Conservation (phyloP, 78 protist species). For the Cavenderia fasciculata region DNA sequence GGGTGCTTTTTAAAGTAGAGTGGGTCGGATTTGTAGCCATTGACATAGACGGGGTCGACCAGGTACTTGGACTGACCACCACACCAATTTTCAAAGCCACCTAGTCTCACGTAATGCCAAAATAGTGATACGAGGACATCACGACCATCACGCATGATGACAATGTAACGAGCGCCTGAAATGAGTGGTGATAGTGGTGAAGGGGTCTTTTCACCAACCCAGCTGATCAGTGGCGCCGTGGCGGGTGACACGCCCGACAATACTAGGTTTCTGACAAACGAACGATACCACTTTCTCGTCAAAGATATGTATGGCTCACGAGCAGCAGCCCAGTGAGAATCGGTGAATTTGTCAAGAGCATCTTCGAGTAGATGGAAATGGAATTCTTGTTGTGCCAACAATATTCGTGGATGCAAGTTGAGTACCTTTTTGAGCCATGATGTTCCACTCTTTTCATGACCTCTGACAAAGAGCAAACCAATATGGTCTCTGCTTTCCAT, state of each 20-base stretch:
- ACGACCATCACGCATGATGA: constrained; percentile 61
- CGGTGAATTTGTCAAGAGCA: constrained; percentile 47
- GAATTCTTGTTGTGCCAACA: constrained; percentile 39
- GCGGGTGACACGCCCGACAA: constrained; percentile 63
- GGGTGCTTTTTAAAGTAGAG: not conserved
- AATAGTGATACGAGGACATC: constrained; percentile 44
- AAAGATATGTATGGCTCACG: constrained; percentile 49
- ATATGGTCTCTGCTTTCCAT: constrained; percentile 37
- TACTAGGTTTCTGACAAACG: constrained; percentile 52
- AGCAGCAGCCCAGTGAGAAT: constrained; percentile 28
- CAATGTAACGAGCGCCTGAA: constrained; percentile 47
- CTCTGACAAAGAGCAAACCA: constrained; percentile 48
- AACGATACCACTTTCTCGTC: constrained; percentile 34
- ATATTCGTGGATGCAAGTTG: constrained; percentile 48
- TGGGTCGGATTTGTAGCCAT: not conserved
- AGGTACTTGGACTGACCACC: not conserved
- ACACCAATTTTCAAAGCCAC: constrained; percentile 76
- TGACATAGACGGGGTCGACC: constrained; percentile 37
- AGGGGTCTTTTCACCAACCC: constrained; percentile 74
- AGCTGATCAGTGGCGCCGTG: constrained; percentile 28
- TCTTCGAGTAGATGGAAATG: constrained; percentile 60
- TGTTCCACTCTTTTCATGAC: constrained; percentile 67
- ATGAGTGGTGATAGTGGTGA: constrained; percentile 61
- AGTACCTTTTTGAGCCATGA: constrained; percentile 64
- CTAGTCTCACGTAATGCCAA: constrained; percentile 72